Percentiles rank a stretch among this genome's conserved stretches.
phyloP scores from a whole-genome alignment of 371 early-diverging fungal species.

The Syncephalastrum monosporum region DNA sequence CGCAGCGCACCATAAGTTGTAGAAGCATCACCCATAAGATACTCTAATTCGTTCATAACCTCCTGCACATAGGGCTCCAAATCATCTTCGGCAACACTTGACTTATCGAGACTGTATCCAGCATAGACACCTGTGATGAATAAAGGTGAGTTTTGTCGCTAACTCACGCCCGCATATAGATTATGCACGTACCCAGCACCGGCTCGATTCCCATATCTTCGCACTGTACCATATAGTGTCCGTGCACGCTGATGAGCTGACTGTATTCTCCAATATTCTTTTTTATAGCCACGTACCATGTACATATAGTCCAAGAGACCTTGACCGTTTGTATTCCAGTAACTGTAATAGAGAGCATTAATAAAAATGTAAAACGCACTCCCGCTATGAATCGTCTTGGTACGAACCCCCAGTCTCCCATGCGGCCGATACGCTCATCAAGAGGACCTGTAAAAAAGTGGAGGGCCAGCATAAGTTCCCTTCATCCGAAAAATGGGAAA shows the following conservation, averaged over 20 bases:
- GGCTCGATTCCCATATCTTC: conserved; percentile 14
- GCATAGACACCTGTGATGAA: conserved; percentile 12
- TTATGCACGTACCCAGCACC: no score
- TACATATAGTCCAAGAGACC: conserved; percentile 29
- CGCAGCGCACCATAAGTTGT: conserved; percentile 23
- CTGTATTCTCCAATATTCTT: not conserved
- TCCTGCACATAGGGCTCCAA: conserved; percentile 28
- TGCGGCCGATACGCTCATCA: conserved; percentile 22
- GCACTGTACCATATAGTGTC: not conserved
- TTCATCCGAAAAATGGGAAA: not conserved
- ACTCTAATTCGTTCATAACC: conserved; percentile 25
- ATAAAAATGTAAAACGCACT: no score
- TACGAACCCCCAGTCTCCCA: conserved; percentile 20
- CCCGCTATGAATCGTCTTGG: no score
- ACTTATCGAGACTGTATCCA: conserved; percentile 17
- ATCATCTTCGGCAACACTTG: conserved; percentile 18
- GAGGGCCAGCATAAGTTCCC: no score
- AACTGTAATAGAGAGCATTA: not conserved
- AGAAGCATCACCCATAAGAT: conserved; percentile 19
- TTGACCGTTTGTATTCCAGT: conserved; percentile 26
- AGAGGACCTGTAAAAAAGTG: conserved; percentile 11
- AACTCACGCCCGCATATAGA: no score
- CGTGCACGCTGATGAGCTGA: no score
- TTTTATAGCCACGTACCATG: not conserved
- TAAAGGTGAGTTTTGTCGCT: no score